Evolutionary conservation across 2,329 filamentous ascomycete species (phyloP), one percentile per base, ranked within the genome.

Genomic region (Pseudogymnoascus sp.): DNA sequence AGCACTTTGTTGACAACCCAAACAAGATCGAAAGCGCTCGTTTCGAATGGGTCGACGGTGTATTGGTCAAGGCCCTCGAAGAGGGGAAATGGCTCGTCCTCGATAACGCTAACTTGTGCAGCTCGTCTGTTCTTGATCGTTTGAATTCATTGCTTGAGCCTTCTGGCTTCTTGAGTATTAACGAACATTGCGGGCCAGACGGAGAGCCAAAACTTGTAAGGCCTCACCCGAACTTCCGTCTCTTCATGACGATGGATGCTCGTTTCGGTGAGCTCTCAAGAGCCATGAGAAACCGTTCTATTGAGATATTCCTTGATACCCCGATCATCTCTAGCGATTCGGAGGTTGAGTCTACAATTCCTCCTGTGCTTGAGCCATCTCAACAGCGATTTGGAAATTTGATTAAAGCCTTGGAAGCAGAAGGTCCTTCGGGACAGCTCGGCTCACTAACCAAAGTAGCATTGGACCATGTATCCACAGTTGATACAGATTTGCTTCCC

Each of bases 31-130:
- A 88, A 21, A 88, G 88, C 66, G 91, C 92, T 21, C 88, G 89
- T 1, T 99, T 99, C 72, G 91, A 96, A 74, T 99, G 95, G 95
- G 86, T 96, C 1, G 93, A 99, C 73, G 95, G 96, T 64, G 85
- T 96, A 59, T 87, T 99, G 46, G 89, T 97, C 59, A 89, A 92
- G 69, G 93, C 95, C 44, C 80, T 97, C 10, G 84, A 96, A 71
- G 81, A 88, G 69, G 95, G 95, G 12, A 84, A 92, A 65, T 99
- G 95, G 95, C 81, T 99, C 16, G 88, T 99, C 10, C 85, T 99
- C 21, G 95, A 99, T 75, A 97, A 99, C 75, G 95, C 96, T 65
- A 99, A 99, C 71, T 83, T 99, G 64, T 99, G 96, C 78, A 97
- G 89, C 71, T 89, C 93, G 23, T 96, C 93, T 5, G 95, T 99